Percentiles rank a stretch among this genome's conserved stretches.
These are phyloP conservation scores for Rhexocercosporidium sp. DNA, from an alignment of 2,329 filamentous ascomycete species.

Conservation along the genomic window DNA sequence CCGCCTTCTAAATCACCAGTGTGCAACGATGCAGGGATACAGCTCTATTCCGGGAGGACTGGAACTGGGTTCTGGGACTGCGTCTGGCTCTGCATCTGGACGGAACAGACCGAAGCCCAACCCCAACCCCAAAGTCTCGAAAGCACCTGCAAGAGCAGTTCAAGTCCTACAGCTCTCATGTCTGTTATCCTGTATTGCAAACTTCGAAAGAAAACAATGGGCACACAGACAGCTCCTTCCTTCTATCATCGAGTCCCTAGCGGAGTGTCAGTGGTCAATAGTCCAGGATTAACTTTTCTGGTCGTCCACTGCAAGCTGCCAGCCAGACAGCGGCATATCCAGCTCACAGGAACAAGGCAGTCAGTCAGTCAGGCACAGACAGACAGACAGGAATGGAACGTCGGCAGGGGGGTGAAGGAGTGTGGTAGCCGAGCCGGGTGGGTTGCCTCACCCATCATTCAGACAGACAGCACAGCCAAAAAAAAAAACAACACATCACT, in stretches of 20 bases:
- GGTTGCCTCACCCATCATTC: not conserved
- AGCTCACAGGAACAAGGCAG: conserved; percentile 4
- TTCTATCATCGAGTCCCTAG: not conserved
- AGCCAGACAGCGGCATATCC: conserved; percentile 4
- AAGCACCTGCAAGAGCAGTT: not conserved
- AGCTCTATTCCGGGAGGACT: not conserved
- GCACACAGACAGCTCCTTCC: not conserved
- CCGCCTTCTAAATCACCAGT: conserved; percentile 1
- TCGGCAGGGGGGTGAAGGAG: not conserved
- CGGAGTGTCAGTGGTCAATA: not conserved
- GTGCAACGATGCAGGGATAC: not conserved
- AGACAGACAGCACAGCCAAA: not conserved
- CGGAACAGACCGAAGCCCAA: not conserved
- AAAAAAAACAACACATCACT: not conserved
- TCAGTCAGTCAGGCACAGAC: too few species aligned
- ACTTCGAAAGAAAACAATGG: not conserved
- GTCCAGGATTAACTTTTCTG: not conserved
- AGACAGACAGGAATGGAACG: too few species aligned
- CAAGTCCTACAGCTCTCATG: not conserved
- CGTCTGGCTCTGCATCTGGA: too few species aligned
- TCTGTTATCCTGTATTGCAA: not conserved
- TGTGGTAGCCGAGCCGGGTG: conserved; percentile 2
- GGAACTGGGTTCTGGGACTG: too few species aligned
- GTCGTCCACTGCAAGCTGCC: not conserved
- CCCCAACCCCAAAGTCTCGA: not conserved